These are phyloP conservation scores for Telopea speciosissima DNA, from an alignment of 177 flowering plant genomes.

Conservation along the genomic window DNA sequence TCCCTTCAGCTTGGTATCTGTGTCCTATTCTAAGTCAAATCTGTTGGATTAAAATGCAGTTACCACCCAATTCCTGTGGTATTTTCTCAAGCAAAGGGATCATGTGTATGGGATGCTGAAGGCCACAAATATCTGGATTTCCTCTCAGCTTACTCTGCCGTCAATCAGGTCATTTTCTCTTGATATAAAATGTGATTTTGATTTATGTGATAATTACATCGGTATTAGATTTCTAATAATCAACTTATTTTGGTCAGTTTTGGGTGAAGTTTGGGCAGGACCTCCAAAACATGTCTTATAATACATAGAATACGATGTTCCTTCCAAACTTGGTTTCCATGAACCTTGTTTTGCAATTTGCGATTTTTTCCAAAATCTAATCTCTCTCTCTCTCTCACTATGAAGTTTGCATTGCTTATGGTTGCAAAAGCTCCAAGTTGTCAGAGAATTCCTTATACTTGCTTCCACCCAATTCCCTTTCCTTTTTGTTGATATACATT, in stretches of 20 bases:
- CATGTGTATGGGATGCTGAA: conserved; percentile 96
- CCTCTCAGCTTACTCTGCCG: conserved; percentile 94
- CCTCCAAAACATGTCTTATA: too few relatives aligned
- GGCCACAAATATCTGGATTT: conserved; percentile 90
- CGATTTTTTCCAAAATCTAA: too few relatives aligned
- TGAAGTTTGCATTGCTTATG: too few relatives aligned
- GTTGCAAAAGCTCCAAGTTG: neutral
- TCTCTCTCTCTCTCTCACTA: too few relatives aligned
- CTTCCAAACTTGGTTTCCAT: too few relatives aligned
- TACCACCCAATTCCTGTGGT: conserved; percentile 95
- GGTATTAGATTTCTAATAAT: too few relatives aligned
- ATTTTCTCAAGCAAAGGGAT: conserved; percentile 85
- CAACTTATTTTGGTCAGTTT: too few relatives aligned
- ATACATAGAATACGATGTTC: too few relatives aligned
- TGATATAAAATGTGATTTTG: neutral
- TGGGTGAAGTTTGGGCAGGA: too few relatives aligned
- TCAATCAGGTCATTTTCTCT: conserved; percentile 62
- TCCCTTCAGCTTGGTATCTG: neutral
- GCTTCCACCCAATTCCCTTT: neutral
- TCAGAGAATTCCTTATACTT: neutral
- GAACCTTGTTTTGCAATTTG: too few relatives aligned
- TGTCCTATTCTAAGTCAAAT: neutral
- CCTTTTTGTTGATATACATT: too few relatives aligned
- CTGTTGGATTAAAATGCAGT: conserved; percentile 39
- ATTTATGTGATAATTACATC: too few relatives aligned